These are phyloP conservation scores for Pleurotus salmoneostramineus DNA, from an alignment of 768 basidiomycete genomes.

Conservation along the genomic window DNA sequence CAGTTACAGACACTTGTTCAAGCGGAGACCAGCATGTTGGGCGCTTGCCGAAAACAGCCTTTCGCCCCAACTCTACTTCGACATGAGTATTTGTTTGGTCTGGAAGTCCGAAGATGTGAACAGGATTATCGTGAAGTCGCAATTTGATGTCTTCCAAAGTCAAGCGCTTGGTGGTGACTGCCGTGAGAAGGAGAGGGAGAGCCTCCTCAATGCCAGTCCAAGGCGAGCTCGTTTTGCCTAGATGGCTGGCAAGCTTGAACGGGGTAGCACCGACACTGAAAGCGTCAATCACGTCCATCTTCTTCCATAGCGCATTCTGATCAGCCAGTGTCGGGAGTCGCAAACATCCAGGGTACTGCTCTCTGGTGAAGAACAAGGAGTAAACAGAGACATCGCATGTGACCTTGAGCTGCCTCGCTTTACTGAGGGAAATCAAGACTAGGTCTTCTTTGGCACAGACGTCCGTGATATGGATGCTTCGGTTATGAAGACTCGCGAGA, in stretches of 20 bases:
- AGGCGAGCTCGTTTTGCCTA: conserved; percentile 56
- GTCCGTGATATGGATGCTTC: conserved; percentile 87
- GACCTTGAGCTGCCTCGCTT: conserved; percentile 89
- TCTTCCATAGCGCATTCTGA: conserved; percentile 82
- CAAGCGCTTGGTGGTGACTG: conserved; percentile 75
- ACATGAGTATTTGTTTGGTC: conserved; percentile 86
- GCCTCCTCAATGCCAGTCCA: conserved; percentile 85
- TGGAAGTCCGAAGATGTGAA: conserved; percentile 85
- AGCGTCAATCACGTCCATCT: conserved; percentile 78
- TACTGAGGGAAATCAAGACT: conserved; percentile 88
- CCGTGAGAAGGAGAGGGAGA: conserved; percentile 82
- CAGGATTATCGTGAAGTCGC: conserved; percentile 90
- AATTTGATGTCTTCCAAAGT: conserved; percentile 77
- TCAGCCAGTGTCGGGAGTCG: conserved; percentile 72
- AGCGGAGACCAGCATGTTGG: conserved; percentile 80
- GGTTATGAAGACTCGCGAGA: conserved; percentile 87
- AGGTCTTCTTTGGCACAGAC: conserved; percentile 86
- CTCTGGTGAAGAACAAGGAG: conserved; percentile 81
- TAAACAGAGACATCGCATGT: conserved; percentile 96
- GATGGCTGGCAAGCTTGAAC: conserved; percentile 64
- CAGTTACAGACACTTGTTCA: conserved; percentile 54
- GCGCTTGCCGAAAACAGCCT: conserved; percentile 48
- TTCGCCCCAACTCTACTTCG: conserved; percentile 87
- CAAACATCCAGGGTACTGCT: conserved; percentile 62
- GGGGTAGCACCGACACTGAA: conserved; percentile 90